Conservation (phyloP, 2,329 filamentous ascomycete species). For the Xylariaceae sp. region DNA sequence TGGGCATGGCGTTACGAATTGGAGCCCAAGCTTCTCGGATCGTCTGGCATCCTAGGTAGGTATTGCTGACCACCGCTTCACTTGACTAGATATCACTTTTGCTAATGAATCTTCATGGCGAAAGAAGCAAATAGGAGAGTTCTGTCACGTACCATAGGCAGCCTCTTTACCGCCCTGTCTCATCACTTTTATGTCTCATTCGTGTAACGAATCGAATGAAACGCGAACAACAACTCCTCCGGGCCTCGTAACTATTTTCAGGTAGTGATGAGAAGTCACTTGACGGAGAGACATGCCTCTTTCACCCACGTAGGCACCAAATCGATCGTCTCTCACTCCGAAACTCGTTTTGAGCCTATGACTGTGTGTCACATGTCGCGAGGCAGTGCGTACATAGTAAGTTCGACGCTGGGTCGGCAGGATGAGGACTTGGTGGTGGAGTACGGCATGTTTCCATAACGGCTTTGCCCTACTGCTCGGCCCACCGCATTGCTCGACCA, state of each 20-base stretch:
- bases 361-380: neutral
- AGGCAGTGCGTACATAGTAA: no score
- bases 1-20: no score
- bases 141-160: neutral
- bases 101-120: neutral
- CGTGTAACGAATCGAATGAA: conserved; percentile 3
- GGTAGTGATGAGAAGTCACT: conserved; percentile 7
- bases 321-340: neutral
- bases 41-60: no score
- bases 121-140: neutral
- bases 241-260: neutral
- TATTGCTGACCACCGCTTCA: no score
- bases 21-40: no score
- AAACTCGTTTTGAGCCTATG: neutral
- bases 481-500: no score
- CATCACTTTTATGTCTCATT: neutral
- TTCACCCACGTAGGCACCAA: neutral
- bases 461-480: no score
- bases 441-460: no score
- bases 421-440: no score
- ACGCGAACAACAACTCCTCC: conserved; percentile 1
- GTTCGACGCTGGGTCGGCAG: no score
- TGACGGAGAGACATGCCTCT: conserved; percentile 12
- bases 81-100: no score
- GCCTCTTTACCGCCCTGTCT: neutral